These are phyloP conservation scores for Microcos paniculata DNA, from an alignment of 345 rosid species.

Conservation along the genomic window DNA sequence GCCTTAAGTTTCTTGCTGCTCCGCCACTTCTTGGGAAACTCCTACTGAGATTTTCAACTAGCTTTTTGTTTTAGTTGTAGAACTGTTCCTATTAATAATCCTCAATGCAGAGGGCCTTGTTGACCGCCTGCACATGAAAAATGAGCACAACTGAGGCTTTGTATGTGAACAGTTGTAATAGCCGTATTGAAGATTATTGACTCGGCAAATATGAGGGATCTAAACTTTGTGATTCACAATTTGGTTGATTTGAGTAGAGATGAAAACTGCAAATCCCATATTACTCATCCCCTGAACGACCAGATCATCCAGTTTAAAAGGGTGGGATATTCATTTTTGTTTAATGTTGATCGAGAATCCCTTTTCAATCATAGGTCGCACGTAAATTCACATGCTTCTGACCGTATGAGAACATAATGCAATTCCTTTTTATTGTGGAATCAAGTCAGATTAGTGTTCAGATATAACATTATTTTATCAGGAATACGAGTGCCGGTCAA, in stretches of 20 bases:
- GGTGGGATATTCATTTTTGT: too few relatives aligned
- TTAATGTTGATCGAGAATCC: too few relatives aligned
- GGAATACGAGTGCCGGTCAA: too few relatives aligned
- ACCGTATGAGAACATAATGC: too few relatives aligned
- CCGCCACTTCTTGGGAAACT: neutral
- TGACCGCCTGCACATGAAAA: neutral
- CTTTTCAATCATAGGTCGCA: too few relatives aligned
- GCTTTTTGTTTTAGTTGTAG: neutral
- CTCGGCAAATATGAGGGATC: neutral
- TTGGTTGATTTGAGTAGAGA: neutral
- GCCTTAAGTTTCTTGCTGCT: neutral
- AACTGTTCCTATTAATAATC: neutral
- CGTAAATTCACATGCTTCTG: too few relatives aligned
- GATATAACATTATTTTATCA: too few relatives aligned
- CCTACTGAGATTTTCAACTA: neutral
- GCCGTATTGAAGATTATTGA: neutral
- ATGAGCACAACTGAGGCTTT: neutral
- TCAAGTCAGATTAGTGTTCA: too few relatives aligned
- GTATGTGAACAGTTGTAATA: neutral
- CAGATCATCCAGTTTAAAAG: too few relatives aligned
- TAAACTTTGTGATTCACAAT: neutral
- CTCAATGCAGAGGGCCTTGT: neutral
- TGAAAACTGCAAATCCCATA: neutral
- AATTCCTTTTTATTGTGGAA: too few relatives aligned
- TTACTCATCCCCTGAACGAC: too few relatives aligned